These are phyloP conservation scores for Pyrenochaeta sp. DNA, from an alignment of 2,329 filamentous ascomycete species.

Conservation along the genomic window DNA sequence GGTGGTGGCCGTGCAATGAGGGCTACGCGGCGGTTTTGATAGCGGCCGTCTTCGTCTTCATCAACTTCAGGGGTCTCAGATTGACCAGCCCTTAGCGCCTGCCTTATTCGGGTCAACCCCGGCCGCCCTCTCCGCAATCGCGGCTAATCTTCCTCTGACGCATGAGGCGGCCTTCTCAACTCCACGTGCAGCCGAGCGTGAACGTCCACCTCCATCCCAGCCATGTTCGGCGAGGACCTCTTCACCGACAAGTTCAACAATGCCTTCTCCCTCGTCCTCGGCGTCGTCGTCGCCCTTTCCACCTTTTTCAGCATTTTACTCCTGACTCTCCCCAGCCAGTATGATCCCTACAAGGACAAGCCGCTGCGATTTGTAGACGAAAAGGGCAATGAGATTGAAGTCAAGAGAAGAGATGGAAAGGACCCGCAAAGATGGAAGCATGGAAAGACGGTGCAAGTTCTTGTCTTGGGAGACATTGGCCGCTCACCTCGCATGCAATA, in stretches of 20 bases:
- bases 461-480: constrained; percentile 94
- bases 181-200: constrained; percentile 18
- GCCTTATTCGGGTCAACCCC: constrained; percentile 23
- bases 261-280: constrained; percentile 49
- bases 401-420: constrained; percentile 29
- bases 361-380: constrained; percentile 29
- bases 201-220: constrained; percentile 17
- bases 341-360: constrained; percentile 51
- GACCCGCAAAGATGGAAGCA: constrained; percentile 31
- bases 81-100: constrained; percentile 18
- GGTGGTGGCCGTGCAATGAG: constrained; percentile 7
- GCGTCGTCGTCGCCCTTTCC: constrained; percentile 51
- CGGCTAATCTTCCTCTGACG: constrained; percentile 19
- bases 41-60: constrained; percentile 16
- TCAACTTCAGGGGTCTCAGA: constrained; percentile 32
- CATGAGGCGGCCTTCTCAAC: constrained; percentile 21
- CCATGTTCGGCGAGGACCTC: constrained; percentile 44
- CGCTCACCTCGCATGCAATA: constrained; percentile 98
- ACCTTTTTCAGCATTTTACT: constrained; percentile 60
- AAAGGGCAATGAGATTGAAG: constrained; percentile 29
- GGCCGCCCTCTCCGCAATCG: constrained; percentile 19
- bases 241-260: constrained; percentile 28
- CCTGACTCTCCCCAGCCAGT: constrained; percentile 61
- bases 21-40: constrained; percentile 18
- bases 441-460: constrained; percentile 72